Percentiles rank a stretch among this genome's conserved stretches.
phyloP scores from a whole-genome alignment of 1,284 basidiomycete species.

The Ganoderma resinaceum region DNA sequence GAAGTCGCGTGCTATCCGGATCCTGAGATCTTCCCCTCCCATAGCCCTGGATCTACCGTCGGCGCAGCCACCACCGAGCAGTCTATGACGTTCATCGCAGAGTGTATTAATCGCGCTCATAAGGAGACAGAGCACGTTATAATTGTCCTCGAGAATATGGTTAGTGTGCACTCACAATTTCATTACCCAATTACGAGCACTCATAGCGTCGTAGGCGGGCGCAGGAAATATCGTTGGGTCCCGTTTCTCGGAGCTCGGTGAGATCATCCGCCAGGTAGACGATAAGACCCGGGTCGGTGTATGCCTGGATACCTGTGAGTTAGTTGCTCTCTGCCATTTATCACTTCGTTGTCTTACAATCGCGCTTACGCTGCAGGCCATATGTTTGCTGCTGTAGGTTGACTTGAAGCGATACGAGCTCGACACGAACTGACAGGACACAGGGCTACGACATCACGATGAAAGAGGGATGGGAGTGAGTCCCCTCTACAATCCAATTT shows the following conservation, averaged over 20 bases:
- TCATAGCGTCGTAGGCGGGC: conserved; percentile 62
- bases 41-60: conserved; percentile 83
- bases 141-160: conserved; percentile 89
- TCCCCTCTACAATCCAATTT: conserved; percentile 17
- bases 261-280: conserved; percentile 76
- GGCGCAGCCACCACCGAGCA: conserved; percentile 69
- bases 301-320: conserved; percentile 86
- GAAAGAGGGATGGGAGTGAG: conserved; percentile 70
- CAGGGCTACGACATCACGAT: conserved; percentile 85
- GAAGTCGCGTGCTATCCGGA: neutral
- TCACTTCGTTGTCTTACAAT: neutral
- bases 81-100: conserved; percentile 72
- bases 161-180: conserved; percentile 28
- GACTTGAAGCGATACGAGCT: neutral
- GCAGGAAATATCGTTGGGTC: conserved; percentile 83
- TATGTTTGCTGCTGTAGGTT: conserved; percentile 76
- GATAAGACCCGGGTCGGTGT: conserved; percentile 83
- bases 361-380: conserved; percentile 58
- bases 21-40: neutral
- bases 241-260: conserved; percentile 70
- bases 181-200: neutral
- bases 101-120: conserved; percentile 81
- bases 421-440: neutral
- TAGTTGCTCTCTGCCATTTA: neutral
- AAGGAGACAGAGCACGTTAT: conserved; percentile 69